These are phyloP conservation scores for Russula dissimulans DNA, from an alignment of 768 basidiomycete genomes.

Conservation along the genomic window DNA sequence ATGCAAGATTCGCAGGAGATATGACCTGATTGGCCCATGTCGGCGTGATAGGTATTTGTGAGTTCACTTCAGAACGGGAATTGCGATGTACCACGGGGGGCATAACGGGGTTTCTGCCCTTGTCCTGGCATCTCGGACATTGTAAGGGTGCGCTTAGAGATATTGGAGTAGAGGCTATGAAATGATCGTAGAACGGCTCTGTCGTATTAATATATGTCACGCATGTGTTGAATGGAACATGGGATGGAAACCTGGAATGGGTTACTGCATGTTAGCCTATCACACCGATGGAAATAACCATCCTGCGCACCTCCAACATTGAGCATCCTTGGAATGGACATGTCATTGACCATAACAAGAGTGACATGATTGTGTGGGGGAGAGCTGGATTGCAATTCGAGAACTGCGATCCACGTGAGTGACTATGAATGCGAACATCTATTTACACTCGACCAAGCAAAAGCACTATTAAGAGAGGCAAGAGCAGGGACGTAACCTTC, in stretches of 20 bases:
- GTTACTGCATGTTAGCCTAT: neutral
- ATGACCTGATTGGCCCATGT: too few relatives aligned
- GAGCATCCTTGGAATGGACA: neutral
- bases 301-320: slow-evolving; percentile 10
- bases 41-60: too few relatives aligned
- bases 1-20: too few relatives aligned
- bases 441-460: slow-evolving; percentile 1
- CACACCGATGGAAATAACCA: neutral
- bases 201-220: too few relatives aligned
- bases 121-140: too few relatives aligned
- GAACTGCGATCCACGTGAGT: neutral
- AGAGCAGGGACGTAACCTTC: neutral
- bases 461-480: neutral
- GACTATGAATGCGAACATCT: slow-evolving; percentile 1
- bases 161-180: too few relatives aligned
- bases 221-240: too few relatives aligned
- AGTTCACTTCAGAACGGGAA: too few relatives aligned
- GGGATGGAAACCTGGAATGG: neutral
- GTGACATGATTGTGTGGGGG: neutral
- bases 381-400: slow-evolving; percentile 5
- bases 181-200: too few relatives aligned
- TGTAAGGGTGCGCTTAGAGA: too few relatives aligned
- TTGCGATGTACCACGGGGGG: too few relatives aligned
- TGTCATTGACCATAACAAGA: neutral
- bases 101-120: too few relatives aligned